Evolutionary conservation across 2,329 filamentous ascomycete species (phyloP).

Genomic region (Davidsoniella virescens): DNA sequence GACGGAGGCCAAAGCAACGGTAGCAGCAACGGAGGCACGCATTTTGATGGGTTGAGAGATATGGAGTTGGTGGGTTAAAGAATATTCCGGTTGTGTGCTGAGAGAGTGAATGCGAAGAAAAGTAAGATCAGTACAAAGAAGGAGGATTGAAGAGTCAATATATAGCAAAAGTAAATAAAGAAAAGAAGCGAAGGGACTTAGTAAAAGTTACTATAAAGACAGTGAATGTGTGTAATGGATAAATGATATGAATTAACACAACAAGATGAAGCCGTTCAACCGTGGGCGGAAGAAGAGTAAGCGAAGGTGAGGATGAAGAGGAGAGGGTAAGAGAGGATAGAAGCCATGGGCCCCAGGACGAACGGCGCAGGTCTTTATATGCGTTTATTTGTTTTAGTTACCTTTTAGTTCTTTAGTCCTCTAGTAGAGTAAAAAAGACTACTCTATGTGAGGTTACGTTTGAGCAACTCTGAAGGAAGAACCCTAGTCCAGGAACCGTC

Average conservation of each 20-base stretch:
- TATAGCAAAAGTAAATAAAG: conserved; percentile 1
- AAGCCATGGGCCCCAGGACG: too few species aligned
- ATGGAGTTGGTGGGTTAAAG: not conserved
- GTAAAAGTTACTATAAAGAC: conserved; percentile 4
- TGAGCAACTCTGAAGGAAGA: too few species aligned
- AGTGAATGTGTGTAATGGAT: not conserved
- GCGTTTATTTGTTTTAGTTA: not conserved
- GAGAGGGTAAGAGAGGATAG: not conserved
- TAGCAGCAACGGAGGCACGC: conserved; percentile 11
- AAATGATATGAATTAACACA: not conserved
- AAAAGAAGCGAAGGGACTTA: conserved; percentile 6
- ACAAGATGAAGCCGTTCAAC: not conserved
- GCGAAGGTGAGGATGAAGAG: not conserved
- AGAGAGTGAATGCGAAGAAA: conserved; percentile 7
- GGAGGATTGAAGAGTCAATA: not conserved
- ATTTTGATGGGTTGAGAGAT: conserved; percentile 7
- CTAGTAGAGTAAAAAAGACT: too few species aligned
- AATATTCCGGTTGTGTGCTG: not conserved
- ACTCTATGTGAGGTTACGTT: too few species aligned
- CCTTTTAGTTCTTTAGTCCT: too few species aligned
- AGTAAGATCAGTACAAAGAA: not conserved
- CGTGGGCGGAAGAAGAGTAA: conserved; percentile 1
- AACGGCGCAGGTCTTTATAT: not conserved
- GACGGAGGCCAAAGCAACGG: conserved; percentile 6
- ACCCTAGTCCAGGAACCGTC: too few species aligned